Conservation (phyloP, 108 stramenopile species). For the Cafeteria roenbergensis region DNA sequence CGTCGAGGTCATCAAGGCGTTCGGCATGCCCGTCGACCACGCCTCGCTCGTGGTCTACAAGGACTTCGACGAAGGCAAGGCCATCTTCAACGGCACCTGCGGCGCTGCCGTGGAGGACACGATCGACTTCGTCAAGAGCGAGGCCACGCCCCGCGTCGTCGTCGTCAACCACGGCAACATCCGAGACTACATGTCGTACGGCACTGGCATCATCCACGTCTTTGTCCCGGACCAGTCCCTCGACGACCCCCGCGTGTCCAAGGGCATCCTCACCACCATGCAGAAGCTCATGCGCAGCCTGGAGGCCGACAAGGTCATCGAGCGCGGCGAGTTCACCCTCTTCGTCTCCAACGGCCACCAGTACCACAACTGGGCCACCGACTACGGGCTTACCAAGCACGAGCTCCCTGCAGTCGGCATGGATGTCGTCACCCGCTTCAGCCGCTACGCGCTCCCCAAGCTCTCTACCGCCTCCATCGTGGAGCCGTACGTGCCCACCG, state of each 20-base stretch:
- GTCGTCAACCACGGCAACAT: not conserved
- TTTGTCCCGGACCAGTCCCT: not conserved
- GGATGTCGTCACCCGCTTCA: too few relatives aligned
- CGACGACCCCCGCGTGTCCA: not conserved
- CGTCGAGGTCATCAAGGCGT: not conserved
- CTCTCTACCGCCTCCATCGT: too few relatives aligned
- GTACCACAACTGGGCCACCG: not conserved
- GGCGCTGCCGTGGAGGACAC: too few relatives aligned
- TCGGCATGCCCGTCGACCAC: not conserved
- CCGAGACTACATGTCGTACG: not conserved
- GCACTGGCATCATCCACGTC: not conserved
- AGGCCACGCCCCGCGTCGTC: not conserved
- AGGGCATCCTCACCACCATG: not conserved
- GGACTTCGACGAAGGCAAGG: constrained; percentile 5
- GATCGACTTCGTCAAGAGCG: not conserved
- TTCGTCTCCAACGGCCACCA: not conserved
- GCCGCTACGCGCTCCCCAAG: too few relatives aligned
- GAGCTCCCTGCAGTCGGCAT: not conserved
- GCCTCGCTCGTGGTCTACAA: not conserved
- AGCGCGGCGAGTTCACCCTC: not conserved
- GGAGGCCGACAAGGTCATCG: not conserved
- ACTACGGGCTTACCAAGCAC: not conserved
- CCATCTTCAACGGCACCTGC: too few relatives aligned
- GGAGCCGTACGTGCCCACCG: too few relatives aligned
- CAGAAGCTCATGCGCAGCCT: too few relatives aligned